Evolutionary conservation across 352 stramenopile genomes (phyloP).

Genomic region (Phytophthora tubulina): DNA sequence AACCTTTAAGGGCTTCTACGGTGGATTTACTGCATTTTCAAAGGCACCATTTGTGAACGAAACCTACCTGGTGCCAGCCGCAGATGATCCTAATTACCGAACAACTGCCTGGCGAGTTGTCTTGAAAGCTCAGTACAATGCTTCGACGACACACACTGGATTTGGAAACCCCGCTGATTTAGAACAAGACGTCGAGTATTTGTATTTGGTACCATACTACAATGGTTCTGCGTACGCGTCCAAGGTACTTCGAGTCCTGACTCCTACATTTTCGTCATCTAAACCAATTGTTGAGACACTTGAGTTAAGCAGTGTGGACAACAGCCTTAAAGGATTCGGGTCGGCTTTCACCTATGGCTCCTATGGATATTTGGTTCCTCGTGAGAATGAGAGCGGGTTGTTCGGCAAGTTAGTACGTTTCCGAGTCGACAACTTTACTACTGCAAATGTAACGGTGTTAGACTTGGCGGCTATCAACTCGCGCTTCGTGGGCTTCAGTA

Average conservation of each 20-base stretch:
- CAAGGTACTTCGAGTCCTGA: conserved; percentile 62
- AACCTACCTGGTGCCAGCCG: conserved; percentile 59
- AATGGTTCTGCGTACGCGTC: conserved; percentile 66
- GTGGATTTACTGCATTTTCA: conserved; percentile 70
- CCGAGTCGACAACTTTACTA: conserved; percentile 52
- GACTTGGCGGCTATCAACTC: conserved; percentile 62
- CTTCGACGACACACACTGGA: conserved; percentile 51
- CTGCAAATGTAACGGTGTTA: conserved; percentile 54
- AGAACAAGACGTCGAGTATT: conserved; percentile 60
- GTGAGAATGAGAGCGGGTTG: conserved; percentile 62
- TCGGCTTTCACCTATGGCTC: conserved; percentile 65
- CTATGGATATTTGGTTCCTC: conserved; percentile 78
- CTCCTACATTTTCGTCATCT: conserved; percentile 56
- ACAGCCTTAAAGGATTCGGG: conserved; percentile 59
- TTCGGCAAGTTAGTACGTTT: conserved; percentile 76
- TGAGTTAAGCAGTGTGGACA: conserved; percentile 54
- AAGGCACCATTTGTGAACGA: conserved; percentile 69
- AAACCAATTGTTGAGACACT: conserved; percentile 66
- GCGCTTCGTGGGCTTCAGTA: conserved; percentile 73
- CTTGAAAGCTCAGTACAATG: conserved; percentile 57
- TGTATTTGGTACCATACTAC: conserved; percentile 78
- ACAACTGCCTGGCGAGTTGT: conserved; percentile 55
- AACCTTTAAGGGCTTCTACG: conserved; percentile 63
- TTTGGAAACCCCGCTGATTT: conserved; percentile 49
- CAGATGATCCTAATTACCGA: conserved; percentile 62